phyloP scores from a whole-genome alignment of 129 eudicot genomes.

The Mikania micrantha region DNA sequence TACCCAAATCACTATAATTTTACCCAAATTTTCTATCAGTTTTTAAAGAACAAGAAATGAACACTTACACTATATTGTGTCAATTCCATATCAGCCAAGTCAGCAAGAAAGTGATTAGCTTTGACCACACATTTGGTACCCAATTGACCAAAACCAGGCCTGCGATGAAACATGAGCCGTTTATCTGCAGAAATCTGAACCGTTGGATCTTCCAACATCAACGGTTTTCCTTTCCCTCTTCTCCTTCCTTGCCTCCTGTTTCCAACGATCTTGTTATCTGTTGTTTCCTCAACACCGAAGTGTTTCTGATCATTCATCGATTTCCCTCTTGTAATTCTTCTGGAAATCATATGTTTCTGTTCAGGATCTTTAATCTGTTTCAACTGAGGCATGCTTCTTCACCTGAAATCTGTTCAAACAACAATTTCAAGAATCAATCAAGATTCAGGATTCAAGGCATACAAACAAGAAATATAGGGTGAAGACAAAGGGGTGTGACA shows the following conservation, averaged over 20 bases:
- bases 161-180: constrained; percentile 33
- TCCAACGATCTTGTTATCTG: neutral
- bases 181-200: constrained; percentile 15
- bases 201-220: constrained; percentile 17
- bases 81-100: constrained; percentile 45
- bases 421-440: neutral
- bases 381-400: constrained; percentile 44
- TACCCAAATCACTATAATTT: neutral
- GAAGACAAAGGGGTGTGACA: constrained; percentile 19
- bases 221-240: constrained; percentile 39
- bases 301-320: neutral
- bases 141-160: constrained; percentile 59
- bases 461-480: neutral
- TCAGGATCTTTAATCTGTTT: constrained; percentile 41
- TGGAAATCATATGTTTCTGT: constrained; percentile 47
- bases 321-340: constrained; percentile 25
- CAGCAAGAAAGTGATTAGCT: constrained; percentile 55
- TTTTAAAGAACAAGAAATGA: neutral
- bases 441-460: no score
- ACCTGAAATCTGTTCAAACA: constrained; percentile 15
- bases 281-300: neutral
- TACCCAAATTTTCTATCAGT: neutral
- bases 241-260: constrained; percentile 35
- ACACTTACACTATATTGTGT: constrained; percentile 52
- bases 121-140: constrained; percentile 62